These are phyloP conservation scores for Globisporangium camurandrum DNA, from an alignment of 352 stramenopile genomes.

Conservation along the genomic window DNA sequence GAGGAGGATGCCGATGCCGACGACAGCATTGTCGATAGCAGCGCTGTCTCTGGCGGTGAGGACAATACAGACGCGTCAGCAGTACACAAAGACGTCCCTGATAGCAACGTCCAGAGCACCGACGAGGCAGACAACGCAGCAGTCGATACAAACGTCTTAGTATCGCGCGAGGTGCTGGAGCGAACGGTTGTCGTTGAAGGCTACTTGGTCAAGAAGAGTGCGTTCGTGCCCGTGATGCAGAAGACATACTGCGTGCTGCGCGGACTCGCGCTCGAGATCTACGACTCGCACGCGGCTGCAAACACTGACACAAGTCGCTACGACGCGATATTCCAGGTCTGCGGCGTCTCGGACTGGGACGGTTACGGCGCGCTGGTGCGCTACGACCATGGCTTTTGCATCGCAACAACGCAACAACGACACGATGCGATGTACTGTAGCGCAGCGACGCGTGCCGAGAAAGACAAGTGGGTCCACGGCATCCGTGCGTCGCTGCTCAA, in stretches of 20 bases:
- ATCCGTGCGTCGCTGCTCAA: slow-evolving; percentile 46
- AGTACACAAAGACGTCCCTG: background rate
- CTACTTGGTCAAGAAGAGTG: slow-evolving; percentile 46
- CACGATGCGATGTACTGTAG: slow-evolving; percentile 62
- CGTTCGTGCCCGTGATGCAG: slow-evolving; percentile 40
- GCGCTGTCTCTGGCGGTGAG: background rate
- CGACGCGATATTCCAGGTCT: slow-evolving; percentile 31
- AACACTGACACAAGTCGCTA: slow-evolving; percentile 11
- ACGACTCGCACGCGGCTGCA: slow-evolving; percentile 26
- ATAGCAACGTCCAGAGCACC: background rate
- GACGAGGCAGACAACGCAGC: background rate
- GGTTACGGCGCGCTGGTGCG: slow-evolving; percentile 50
- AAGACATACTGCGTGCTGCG: slow-evolving; percentile 54
- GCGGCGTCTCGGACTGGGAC: slow-evolving; percentile 52
- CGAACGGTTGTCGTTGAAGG: slow-evolving; percentile 31
- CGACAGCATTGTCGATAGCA: background rate
- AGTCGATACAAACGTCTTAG: no score
- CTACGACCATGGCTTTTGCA: slow-evolving; percentile 64
- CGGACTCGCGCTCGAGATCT: slow-evolving; percentile 36
- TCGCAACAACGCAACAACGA: slow-evolving; percentile 50
- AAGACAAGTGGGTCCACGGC: slow-evolving; percentile 52
- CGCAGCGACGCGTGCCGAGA: slow-evolving; percentile 47
- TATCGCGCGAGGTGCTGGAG: slow-evolving; percentile 2
- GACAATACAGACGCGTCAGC: background rate
- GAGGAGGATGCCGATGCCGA: background rate